These are phyloP conservation scores for Backusella mclennaniae DNA, from an alignment of 192 early-diverging fungal species.

Conservation along the genomic window DNA sequence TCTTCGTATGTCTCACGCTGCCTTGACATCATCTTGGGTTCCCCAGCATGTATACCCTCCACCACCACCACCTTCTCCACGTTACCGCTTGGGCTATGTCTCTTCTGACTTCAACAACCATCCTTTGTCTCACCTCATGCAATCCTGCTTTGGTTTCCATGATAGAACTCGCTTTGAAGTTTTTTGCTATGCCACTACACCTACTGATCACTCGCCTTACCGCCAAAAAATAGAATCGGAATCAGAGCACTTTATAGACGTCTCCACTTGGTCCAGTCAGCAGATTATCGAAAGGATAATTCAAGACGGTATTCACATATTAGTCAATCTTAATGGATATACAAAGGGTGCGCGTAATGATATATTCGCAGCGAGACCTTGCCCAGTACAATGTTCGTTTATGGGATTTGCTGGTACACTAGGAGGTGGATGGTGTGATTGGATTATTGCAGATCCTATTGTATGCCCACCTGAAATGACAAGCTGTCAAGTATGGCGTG, in stretches of 20 bases:
- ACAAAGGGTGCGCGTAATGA: slow-evolving; percentile 96
- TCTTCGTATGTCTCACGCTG: slow-evolving; percentile 72
- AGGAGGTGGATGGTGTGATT: slow-evolving; percentile 85
- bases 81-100: slow-evolving; percentile 83
- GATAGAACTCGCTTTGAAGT: slow-evolving; percentile 69
- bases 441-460: slow-evolving; percentile 73
- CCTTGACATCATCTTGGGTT: slow-evolving; percentile 59
- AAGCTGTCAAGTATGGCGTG: slow-evolving; percentile 55
- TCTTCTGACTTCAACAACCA: slow-evolving; percentile 95
- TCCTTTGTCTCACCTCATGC: slow-evolving; percentile 90
- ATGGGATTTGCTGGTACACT: slow-evolving; percentile 96
- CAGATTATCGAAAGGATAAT: slow-evolving; percentile 75
- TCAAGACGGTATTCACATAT: slow-evolving; percentile 80
- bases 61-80: slow-evolving; percentile 65
- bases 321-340: slow-evolving; percentile 94
- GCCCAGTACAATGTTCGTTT: slow-evolving; percentile 84
- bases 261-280: slow-evolving; percentile 66
- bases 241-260: slow-evolving; percentile 80
- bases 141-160: slow-evolving; percentile 94
- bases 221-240: slow-evolving; percentile 79
- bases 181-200: slow-evolving; percentile 83
- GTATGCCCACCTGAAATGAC: slow-evolving; percentile 73
- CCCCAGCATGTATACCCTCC: slow-evolving; percentile 70
- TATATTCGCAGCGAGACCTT: slow-evolving; percentile 88
- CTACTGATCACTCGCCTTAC: slow-evolving; percentile 74